These are phyloP conservation scores for Colletotrichum echinochloae DNA, from an alignment of 2,329 filamentous ascomycete species.

Conservation along the genomic window DNA sequence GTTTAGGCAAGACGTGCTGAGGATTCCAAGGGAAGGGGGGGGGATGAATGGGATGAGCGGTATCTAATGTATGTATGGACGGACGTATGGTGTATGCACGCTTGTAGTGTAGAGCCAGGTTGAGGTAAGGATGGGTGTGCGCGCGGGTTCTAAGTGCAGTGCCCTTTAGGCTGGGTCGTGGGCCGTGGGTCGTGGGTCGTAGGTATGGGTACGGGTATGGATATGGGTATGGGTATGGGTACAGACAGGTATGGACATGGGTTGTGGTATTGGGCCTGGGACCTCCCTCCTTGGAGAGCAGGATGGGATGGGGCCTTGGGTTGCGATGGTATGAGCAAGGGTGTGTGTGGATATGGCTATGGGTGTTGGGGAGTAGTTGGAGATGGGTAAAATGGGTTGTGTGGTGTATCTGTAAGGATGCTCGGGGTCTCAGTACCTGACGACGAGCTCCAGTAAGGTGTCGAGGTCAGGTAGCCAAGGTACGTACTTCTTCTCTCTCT, in stretches of 20 bases:
- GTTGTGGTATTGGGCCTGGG: slow-evolving; percentile 26
- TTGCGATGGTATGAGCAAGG: slow-evolving; percentile 14
- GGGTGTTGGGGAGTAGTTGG: slow-evolving; percentile 25
- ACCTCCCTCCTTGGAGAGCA: slow-evolving; percentile 30
- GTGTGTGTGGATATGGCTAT: slow-evolving; percentile 31
- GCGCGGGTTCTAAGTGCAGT: slow-evolving; percentile 26
- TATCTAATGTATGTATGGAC: slow-evolving; percentile 40
- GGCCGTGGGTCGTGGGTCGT: background rate
- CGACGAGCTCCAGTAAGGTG: slow-evolving; percentile 12
- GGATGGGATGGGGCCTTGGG: slow-evolving; percentile 30
- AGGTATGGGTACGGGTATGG: slow-evolving; percentile 10
- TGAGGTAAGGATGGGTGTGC: slow-evolving; percentile 24
- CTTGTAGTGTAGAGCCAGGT: slow-evolving; percentile 29
- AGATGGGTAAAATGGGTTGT: slow-evolving; percentile 21
- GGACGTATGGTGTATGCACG: slow-evolving; percentile 8
- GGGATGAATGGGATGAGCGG: slow-evolving; percentile 39
- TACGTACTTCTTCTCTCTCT: slow-evolving; percentile 24
- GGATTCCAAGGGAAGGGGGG: slow-evolving; percentile 14
- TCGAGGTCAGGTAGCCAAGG: slow-evolving; percentile 25
- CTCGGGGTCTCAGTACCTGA: slow-evolving; percentile 31
- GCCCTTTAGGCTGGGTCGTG: slow-evolving; percentile 34
- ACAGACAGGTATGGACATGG: slow-evolving; percentile 13
- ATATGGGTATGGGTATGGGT: slow-evolving; percentile 16
- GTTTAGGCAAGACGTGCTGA: slow-evolving; percentile 2
- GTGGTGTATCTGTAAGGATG: slow-evolving; percentile 18